A percentile compares a stretch with the other conserved stretches of the same genome.
phyloP scores from a whole-genome alignment of 1,139 yeast species.

The Debaryomyces nepalensis region DNA sequence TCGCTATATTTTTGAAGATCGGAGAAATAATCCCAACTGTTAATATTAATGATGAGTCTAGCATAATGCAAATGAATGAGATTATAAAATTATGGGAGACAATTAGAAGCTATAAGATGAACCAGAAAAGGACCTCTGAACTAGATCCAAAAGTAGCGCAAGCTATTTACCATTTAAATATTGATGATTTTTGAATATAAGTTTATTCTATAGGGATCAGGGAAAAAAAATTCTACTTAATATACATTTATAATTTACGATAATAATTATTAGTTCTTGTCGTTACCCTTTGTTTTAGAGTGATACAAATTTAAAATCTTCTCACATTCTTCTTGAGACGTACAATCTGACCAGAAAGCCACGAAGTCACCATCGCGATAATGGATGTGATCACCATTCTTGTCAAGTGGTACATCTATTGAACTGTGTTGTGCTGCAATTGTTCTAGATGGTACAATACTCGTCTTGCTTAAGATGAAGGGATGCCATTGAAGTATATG shows the following conservation, averaged over 20 bases:
- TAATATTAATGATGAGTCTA: conserved; percentile 48
- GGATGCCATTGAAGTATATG: conserved; percentile 97
- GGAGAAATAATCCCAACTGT: conserved; percentile 79
- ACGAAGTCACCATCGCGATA: conserved; percentile 68
- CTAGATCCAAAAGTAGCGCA: conserved; percentile 12
- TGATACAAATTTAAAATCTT: conserved; percentile 46
- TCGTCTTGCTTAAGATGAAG: conserved; percentile 67
- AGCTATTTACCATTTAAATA: conserved; percentile 19
- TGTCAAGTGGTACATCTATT: conserved; percentile 17
- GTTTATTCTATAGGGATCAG: background rate
- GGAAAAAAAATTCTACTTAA: conserved; percentile 1
- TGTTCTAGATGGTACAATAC: conserved; percentile 64
- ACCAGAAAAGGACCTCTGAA: background rate
- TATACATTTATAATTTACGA: conserved; percentile 6
- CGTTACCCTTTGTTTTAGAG: conserved; percentile 20
- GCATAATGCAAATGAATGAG: conserved; percentile 42
- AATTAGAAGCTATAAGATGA: conserved; percentile 21
- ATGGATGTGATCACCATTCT: conserved; percentile 40
- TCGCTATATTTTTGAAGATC: conserved; percentile 57
- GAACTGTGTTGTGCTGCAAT: conserved; percentile 37
- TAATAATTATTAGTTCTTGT: conserved; percentile 7
- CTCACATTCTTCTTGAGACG: conserved; percentile 53
- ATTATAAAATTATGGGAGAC: conserved; percentile 55
- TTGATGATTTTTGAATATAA: conserved; percentile 24
- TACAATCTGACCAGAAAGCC: conserved; percentile 63